Base-by-base conservation (phyloP, 73 alveolate species). In the Paramecium primaurelia region DNA sequence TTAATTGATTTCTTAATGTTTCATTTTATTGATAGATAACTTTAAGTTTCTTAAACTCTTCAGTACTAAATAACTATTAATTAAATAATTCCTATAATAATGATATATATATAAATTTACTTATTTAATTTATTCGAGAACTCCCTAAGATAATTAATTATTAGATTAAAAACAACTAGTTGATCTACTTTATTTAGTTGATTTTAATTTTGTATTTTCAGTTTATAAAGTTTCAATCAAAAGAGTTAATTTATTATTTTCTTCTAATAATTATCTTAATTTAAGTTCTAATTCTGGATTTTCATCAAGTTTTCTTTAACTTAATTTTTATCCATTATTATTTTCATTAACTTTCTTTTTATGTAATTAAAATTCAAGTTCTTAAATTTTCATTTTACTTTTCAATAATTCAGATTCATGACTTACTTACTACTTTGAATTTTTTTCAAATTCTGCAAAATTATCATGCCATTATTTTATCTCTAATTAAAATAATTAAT, bases 401-500 rank as follows among this genome's bases (percentile, higher is more conserved):
- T 80, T 80, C 16, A 80, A 45, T 80, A 80, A 49, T 44, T 80
- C 91, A 32, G 91, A 42, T 45, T 80, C 91, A 22, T 80, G 47
- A 45, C 51, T 80, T 4, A 45, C 77, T 45, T 80, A 25, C 26
- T 22, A 40, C 54, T 80, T 80, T 6, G 71, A 49, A 26, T 10
- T 45, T 9, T 80, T 80, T 25, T 80, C 91, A 16, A 80, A 80
- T 26, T 80, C 91, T 40, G 71, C 44, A 80, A 80, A 80, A 12
- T 34, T 80, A 18, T 80, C 91, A 40, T 80, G 73, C 91, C 91
- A 80, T 80, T 80, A 9, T 25, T 80, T 80, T 22, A 80, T 80
- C 16, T 80, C 91, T 80, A 80, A 16, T 42, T 22, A n/a, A 36
- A 32, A 10, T 32, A 32, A 18, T 45, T 20, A 32, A 0, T 80